phyloP scores from a whole-genome alignment of 1,284 basidiomycete genomes.

The Apiotrichum montevideense region DNA sequence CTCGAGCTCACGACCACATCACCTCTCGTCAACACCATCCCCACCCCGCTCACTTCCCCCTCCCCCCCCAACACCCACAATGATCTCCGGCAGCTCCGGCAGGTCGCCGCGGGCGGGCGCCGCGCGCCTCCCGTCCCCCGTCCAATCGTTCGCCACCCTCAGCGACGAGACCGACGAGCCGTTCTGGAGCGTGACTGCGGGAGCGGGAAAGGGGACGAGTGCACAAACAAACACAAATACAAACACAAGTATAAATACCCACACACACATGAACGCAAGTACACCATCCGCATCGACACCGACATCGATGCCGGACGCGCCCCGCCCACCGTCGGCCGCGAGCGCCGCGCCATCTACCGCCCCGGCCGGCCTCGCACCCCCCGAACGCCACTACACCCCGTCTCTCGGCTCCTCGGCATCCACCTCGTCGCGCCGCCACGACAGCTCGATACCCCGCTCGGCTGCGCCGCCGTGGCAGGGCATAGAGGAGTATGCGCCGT shows the following conservation, averaged over 20 bases:
- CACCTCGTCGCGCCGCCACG: not conserved
- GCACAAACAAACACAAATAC: not conserved
- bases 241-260: not conserved
- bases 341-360: too few relatives aligned
- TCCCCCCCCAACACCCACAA: too few relatives aligned
- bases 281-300: not conserved
- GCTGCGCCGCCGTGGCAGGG: too few relatives aligned
- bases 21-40: too few relatives aligned
- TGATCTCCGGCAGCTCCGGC: too few relatives aligned
- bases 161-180: not conserved
- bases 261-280: not conserved
- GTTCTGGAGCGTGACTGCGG: not conserved
- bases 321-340: too few relatives aligned
- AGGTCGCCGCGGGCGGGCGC: too few relatives aligned
- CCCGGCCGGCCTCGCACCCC: not conserved
- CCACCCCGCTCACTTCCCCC: too few relatives aligned
- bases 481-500: not conserved
- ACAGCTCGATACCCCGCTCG: not conserved
- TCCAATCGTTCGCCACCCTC: not conserved
- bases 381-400: not conserved
- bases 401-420: not conserved
- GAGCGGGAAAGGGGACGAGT: not conserved
- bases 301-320: not conserved
- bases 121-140: not conserved
- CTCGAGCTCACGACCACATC: too few relatives aligned